A percentile compares a stretch with the other conserved stretches of the same genome.
phyloP scores from a whole-genome alignment of 768 basidiomycete species.

The Neoboletus magnificus region DNA sequence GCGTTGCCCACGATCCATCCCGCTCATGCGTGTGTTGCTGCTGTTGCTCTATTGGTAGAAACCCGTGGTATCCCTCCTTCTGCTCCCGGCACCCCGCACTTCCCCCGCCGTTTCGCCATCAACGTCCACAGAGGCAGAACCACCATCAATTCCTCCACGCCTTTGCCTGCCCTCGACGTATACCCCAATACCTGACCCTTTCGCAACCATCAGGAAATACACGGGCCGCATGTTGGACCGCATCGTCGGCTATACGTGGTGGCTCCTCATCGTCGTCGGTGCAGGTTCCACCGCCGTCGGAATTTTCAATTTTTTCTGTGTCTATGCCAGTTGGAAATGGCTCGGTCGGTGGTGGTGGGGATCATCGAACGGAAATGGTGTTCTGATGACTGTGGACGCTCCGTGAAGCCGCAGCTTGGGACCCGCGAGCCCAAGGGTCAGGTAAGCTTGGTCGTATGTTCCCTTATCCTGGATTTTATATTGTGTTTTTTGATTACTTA shows the following conservation, averaged over 20 bases:
- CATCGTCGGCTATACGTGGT: conserved; percentile 77
- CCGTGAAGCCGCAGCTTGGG: conserved; percentile 9
- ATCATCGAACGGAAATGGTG: conserved; percentile 6
- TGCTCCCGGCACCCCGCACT: conserved; percentile 46
- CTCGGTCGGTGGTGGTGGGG: conserved; percentile 37
- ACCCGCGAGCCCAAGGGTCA: not conserved
- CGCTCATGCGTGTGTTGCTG: not conserved
- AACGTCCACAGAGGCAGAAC: conserved; percentile 24
- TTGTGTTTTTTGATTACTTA: no score
- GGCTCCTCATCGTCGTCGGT: conserved; percentile 67
- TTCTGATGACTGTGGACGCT: conserved; percentile 4
- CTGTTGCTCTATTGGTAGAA: conserved; percentile 47
- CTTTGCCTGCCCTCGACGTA: conserved; percentile 52
- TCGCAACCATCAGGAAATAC: conserved; percentile 55
- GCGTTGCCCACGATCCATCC: not conserved
- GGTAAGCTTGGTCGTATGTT: no score
- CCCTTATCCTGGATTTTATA: no score
- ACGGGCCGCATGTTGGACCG: conserved; percentile 68
- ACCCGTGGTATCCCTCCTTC: conserved; percentile 76
- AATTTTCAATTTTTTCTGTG: conserved; percentile 67
- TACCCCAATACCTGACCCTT: conserved; percentile 51
- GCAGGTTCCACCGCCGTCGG: conserved; percentile 73
- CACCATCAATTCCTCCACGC: conserved; percentile 32
- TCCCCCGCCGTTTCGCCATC: conserved; percentile 17
- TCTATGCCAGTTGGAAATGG: conserved; percentile 63